Evolutionary conservation across 371 early-diverging fungal species (phyloP), one percentile per base, ranked within the genome.

Genomic region (Nematocida ausubeli): DNA sequence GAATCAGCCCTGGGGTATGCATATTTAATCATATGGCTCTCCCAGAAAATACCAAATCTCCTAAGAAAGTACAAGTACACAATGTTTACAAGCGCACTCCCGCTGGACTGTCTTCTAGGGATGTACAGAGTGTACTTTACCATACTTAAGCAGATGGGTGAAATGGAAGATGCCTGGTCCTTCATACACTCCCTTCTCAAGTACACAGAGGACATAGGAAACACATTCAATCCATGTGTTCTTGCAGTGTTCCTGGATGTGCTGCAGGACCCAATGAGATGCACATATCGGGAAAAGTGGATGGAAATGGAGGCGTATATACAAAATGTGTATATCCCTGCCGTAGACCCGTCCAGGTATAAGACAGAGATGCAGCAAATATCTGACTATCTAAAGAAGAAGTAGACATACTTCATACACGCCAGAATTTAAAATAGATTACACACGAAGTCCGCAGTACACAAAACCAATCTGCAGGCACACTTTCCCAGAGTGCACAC

Each of bases 81-180:
- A 6, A 19, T 81, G 9, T 80, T 83, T 58, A 80, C 54, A 14
- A 51, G 16, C 34, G 52, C 63, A n/a, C 51, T 57, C n/a, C 65
- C 69, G 19, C 42, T 52, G 54, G 58, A 54, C 12, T 67, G 58
- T 26, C 32, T 83, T 26, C 56, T 72, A 26, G 83, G 81, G 34
- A 67, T 81, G 51, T 83, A 83, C 49, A 22, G 66, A 14, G 71
- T 81, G 26, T 83, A 78, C 56, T 83, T 83, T 70, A 66, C 69
- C 26, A 30, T 80, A 6, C 52, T 83, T 6, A 39, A 65, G 30
- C 58, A 71, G 39, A 37, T 42, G 9, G 54, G 60, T 19, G 50
- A 72, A 2, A 2, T 42, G 1, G 66, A 72, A n/a, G 81, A 83
- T 49, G 75, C 75, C 16, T 83, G 83, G 83, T 28, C 49, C 34